These are phyloP conservation scores for Inonotus obliquus DNA, from an alignment of 1,284 basidiomycete species.

Conservation along the genomic window DNA sequence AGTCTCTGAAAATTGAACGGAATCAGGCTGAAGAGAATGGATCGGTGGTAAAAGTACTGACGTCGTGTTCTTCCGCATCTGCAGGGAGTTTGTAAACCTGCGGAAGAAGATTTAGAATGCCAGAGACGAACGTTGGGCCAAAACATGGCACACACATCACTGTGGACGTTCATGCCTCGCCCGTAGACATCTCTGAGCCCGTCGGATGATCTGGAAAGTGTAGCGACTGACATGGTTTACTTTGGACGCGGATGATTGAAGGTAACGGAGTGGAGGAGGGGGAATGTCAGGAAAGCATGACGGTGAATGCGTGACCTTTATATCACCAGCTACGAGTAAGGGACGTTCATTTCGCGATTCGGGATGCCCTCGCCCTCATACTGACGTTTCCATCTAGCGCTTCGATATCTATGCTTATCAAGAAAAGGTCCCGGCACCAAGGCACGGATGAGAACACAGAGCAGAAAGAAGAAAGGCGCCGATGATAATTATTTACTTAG, in stretches of 20 bases:
- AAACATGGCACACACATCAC: conserved; percentile 6
- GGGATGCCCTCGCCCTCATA: background rate
- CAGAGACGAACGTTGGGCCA: too few species aligned
- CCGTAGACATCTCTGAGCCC: conserved; percentile 14
- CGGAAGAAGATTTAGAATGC: too few species aligned
- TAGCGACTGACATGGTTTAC: background rate
- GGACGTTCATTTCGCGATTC: too few species aligned
- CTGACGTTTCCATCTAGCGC: background rate
- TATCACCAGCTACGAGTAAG: too few species aligned
- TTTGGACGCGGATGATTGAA: too few species aligned
- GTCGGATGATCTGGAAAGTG: background rate
- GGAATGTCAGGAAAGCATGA: background rate
- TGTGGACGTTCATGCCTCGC: conserved; percentile 14
- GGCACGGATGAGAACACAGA: background rate
- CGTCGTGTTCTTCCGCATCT: conserved; percentile 14
- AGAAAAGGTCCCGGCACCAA: background rate
- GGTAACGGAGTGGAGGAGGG: background rate
- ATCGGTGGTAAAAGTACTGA: background rate
- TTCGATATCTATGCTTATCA: background rate
- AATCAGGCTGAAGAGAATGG: background rate
- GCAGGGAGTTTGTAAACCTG: conserved; percentile 17
- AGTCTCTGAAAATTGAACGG: conserved; percentile 1
- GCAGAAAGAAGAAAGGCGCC: background rate
- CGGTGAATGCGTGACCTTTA: background rate
- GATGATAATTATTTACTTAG: background rate